Conservation (phyloP, 2,329 filamentous ascomycete species). For the Colletotrichum spaethianum region DNA sequence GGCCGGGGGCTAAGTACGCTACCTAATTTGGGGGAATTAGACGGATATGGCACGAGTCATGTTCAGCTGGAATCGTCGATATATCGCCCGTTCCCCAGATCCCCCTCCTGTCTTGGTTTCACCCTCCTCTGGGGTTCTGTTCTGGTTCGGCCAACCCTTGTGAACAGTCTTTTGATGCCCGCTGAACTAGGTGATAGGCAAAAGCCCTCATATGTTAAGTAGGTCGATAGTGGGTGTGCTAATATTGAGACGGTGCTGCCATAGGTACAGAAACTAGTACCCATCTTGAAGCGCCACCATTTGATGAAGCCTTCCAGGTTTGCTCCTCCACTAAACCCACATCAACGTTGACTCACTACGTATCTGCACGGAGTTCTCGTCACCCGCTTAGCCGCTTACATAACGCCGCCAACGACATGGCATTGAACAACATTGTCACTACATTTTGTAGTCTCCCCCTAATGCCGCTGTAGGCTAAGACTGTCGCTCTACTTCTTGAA, state of each 20-base stretch:
- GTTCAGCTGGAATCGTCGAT: slow-evolving; percentile 18
- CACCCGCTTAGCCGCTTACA: slow-evolving; percentile 25
- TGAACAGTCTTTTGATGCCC: too few relatives aligned
- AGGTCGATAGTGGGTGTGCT: too few relatives aligned
- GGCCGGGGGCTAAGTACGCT: not conserved
- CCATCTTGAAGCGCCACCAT: too few relatives aligned
- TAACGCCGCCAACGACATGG: slow-evolving; percentile 24
- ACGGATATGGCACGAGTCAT: slow-evolving; percentile 2
- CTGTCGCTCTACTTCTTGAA: not conserved
- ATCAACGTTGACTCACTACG: too few relatives aligned
- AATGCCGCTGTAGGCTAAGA: not conserved
- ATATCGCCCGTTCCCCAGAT: slow-evolving; percentile 15
- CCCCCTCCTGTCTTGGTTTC: not conserved
- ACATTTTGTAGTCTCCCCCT: too few relatives aligned
- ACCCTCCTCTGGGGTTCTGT: not conserved
- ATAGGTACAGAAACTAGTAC: too few relatives aligned
- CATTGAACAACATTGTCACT: not conserved
- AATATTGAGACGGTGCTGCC: too few relatives aligned
- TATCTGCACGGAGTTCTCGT: slow-evolving; percentile 14
- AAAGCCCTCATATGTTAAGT: too few relatives aligned
- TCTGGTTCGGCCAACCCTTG: slow-evolving; percentile 17
- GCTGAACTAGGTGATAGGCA: too few relatives aligned
- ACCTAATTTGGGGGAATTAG: not conserved
- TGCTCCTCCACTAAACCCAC: too few relatives aligned
- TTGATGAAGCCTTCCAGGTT: too few relatives aligned